phyloP scores from a whole-genome alignment of 2,329 filamentous ascomycete genomes.

The Pyrenophora tritici-repentis region DNA sequence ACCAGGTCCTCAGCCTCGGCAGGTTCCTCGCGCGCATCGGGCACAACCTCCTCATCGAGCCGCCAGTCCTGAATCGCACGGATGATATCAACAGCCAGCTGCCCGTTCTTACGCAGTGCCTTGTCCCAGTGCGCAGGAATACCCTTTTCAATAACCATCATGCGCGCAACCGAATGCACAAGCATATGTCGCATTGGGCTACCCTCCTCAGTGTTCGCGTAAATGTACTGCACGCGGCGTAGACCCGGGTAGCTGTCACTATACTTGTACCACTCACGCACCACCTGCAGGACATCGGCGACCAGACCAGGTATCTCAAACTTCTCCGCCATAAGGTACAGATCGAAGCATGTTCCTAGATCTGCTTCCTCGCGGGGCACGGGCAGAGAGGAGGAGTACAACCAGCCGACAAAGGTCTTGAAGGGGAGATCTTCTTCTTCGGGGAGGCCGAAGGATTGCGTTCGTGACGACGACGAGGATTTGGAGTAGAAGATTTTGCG shows the following conservation, averaged over 20 bases:
- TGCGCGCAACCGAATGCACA: slow-evolving; percentile 55
- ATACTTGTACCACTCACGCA: slow-evolving; percentile 58
- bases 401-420: slow-evolving; percentile 59
- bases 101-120: slow-evolving; percentile 59
- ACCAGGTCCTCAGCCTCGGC: slow-evolving; percentile 46
- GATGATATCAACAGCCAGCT: slow-evolving; percentile 61
- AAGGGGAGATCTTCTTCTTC: slow-evolving; percentile 59
- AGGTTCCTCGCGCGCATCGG: slow-evolving; percentile 55
- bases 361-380: slow-evolving; percentile 57
- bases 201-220: slow-evolving; percentile 55
- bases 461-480: slow-evolving; percentile 26
- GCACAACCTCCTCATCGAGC: slow-evolving; percentile 54
- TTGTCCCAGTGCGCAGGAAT: slow-evolving; percentile 61
- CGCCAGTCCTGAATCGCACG: slow-evolving; percentile 60
- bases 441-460: slow-evolving; percentile 54
- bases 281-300: slow-evolving; percentile 55
- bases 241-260: slow-evolving; percentile 59
- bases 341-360: slow-evolving; percentile 56
- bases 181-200: slow-evolving; percentile 56
- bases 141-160: slow-evolving; percentile 56
- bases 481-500: slow-evolving; percentile 56
- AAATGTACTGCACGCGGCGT: slow-evolving; percentile 59
- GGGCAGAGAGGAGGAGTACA: slow-evolving; percentile 57
- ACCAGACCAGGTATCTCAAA: slow-evolving; percentile 56
- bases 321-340: slow-evolving; percentile 61